Evolutionary conservation across 805 yeast species (phyloP).

Genomic region (Metschnikowia shivogae): DNA sequence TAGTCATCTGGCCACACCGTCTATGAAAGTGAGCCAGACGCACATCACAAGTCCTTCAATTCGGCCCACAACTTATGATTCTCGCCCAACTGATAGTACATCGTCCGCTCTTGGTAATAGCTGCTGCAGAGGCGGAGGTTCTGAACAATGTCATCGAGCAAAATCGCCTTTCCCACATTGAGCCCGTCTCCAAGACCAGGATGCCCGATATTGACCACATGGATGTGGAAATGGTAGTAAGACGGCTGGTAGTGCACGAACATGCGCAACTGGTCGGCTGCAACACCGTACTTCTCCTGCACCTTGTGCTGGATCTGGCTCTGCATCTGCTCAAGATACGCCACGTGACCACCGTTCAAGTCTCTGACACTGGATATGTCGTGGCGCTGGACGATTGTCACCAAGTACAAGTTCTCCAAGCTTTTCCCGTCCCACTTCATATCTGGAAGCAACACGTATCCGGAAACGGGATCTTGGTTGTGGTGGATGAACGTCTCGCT

Average conservation of each 20-base stretch:
- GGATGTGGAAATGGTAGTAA: conserved; percentile 92
- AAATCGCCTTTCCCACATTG: conserved; percentile 72
- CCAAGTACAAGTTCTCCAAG: conserved; percentile 67
- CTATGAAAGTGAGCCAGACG: background rate
- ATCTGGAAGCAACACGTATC: conserved; percentile 82
- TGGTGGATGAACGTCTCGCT: conserved; percentile 72
- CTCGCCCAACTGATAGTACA: conserved; percentile 70
- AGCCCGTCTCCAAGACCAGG: conserved; percentile 67
- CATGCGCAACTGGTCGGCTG: conserved; percentile 57
- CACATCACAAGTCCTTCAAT: background rate
- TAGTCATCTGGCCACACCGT: too few relatives aligned
- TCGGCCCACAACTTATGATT: conserved; percentile 67
- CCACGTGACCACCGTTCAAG: conserved; percentile 52
- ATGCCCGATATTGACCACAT: conserved; percentile 71
- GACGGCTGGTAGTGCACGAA: conserved; percentile 95
- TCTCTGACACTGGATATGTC: conserved; percentile 78
- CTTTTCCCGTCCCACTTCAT: conserved; percentile 92
- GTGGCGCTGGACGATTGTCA: conserved; percentile 65
- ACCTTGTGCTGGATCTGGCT: conserved; percentile 46
- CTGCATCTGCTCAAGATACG: conserved; percentile 50
- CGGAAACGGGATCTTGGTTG: conserved; percentile 49
- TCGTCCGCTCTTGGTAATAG: conserved; percentile 54
- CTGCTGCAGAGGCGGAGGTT: conserved; percentile 53
- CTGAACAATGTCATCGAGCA: conserved; percentile 79
- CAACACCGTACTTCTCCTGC: conserved; percentile 35